Evolutionary conservation across 768 basidiomycete species (phyloP), one percentile per base, ranked within the genome.

Genomic region (Suillus americanus): DNA sequence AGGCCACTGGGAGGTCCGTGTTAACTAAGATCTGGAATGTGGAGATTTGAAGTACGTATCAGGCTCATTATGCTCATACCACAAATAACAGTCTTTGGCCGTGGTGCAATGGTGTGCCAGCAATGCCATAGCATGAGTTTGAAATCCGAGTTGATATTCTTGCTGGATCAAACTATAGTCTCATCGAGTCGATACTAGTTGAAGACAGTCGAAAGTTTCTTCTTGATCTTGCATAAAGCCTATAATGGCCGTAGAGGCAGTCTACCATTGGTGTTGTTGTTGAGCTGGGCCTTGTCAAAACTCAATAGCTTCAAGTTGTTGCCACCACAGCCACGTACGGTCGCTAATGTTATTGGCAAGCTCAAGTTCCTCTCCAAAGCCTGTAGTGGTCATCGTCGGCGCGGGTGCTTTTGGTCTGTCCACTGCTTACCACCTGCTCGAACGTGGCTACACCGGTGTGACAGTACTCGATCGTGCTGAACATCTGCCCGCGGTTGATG

Each of bases 381-480:
- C 78, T 69, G 77, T 74, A 60, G 79, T 89, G 53, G 71, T 94
- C 61, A 88, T 95, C 65, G 80, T 94, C 50, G 94, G 94, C 33
- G 89, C 91, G 46, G 94, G 94, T 5, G 88, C 88, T 67, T 96
- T 96, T 73, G 95, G 95, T 7, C 79, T 93, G 59, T 95, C 94
- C 20, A 91, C 95, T 0, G 95, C 94, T 2, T 83, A 87, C 68
- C 87, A 93, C 72, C 86, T 97, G 60, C 80, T 96, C 57, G 74
- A 79, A 62, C 79, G 88, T 65, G 89, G 91, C 20, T 95, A 88
- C 76, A 81, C 75, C 18, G 71, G 88, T 64, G 83, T 97, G 66
- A 92, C 87, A 0, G 77, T 97, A 8, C 80, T 97, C 59, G 95
- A 97, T 72, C 83, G 89, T 67, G 85, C 91, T 8, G 70, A 72